These are phyloP conservation scores for Alternaria gansuensis DNA, from an alignment of 2,329 filamentous ascomycete genomes.

Conservation along the genomic window DNA sequence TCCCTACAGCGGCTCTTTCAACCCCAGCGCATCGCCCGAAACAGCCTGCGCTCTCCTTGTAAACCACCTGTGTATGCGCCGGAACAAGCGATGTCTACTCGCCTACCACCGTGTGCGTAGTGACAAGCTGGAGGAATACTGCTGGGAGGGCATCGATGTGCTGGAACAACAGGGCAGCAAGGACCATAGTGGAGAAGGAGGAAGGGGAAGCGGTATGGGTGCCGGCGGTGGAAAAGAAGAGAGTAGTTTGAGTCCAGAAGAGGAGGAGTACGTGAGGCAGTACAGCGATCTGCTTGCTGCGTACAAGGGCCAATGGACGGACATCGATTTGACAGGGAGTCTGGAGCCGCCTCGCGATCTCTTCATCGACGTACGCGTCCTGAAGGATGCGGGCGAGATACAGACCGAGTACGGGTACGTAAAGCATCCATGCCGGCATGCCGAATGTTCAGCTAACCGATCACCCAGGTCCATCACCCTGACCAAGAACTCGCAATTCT, in stretches of 20 bases:
- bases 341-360: conserved; percentile 93
- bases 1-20: conserved; percentile 84
- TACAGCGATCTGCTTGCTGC: conserved; percentile 93
- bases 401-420: conserved; percentile 97
- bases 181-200: conserved; percentile 36
- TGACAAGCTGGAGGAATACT: conserved; percentile 91
- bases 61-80: conserved; percentile 91
- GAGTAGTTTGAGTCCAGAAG: conserved; percentile 89
- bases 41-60: conserved; percentile 89
- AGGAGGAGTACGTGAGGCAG: conserved; percentile 93
- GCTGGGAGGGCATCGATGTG: conserved; percentile 89
- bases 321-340: conserved; percentile 93
- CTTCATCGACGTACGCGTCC: conserved; percentile 94
- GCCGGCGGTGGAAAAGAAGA: conserved; percentile 58
- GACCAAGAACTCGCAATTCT: conserved; percentile 98
- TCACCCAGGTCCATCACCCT: conserved; percentile 81
- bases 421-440: conserved; percentile 1
- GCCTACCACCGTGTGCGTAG: conserved; percentile 92
- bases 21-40: conserved; percentile 82
- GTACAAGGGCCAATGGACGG: conserved; percentile 98
- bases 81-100: conserved; percentile 94
- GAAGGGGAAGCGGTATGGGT: conserved; percentile 56
- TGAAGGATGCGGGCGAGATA: conserved; percentile 97
- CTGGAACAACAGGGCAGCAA: conserved; percentile 65
- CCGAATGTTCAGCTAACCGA: conserved; percentile 7